These are phyloP conservation scores for Apiotrichum gracile DNA, from an alignment of 1,284 basidiomycete genomes.

Conservation along the genomic window DNA sequence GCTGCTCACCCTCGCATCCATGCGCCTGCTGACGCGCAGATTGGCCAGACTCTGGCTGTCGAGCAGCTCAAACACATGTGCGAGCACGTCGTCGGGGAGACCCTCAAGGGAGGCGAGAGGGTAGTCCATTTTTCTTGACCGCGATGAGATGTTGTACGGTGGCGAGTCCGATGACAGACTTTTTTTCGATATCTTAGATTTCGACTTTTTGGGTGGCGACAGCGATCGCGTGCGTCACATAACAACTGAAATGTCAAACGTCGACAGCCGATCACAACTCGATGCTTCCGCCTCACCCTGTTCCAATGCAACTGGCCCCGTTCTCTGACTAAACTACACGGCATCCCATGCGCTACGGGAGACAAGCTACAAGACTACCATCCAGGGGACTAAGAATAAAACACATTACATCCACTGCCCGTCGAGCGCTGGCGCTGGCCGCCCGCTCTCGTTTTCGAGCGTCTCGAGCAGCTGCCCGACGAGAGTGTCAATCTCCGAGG, in stretches of 20 bases:
- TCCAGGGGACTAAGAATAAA: background rate
- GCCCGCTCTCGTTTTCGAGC: slow-evolving; percentile 21
- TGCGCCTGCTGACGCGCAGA: slow-evolving; percentile 12
- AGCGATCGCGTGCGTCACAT: too few relatives aligned
- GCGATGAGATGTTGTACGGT: too few relatives aligned
- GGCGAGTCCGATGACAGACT: too few relatives aligned
- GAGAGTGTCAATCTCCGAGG: slow-evolving; percentile 75
- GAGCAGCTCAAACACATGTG: slow-evolving; percentile 24
- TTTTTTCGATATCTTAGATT: too few relatives aligned
- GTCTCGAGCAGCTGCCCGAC: slow-evolving; percentile 59
- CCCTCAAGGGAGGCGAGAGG: slow-evolving; percentile 20
- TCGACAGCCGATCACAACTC: too few relatives aligned
- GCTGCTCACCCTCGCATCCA: slow-evolving; percentile 22
- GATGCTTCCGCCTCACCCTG: background rate
- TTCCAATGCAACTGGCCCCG: background rate
- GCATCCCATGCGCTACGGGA: background rate
- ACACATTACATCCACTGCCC: background rate
- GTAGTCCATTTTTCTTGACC: too few relatives aligned
- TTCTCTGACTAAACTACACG: background rate
- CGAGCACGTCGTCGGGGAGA: slow-evolving; percentile 37
- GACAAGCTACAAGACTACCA: background rate
- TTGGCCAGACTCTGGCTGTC: slow-evolving; percentile 20
- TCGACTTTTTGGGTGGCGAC: background rate
- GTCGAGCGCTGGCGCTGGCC: background rate
- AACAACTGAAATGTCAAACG: too few relatives aligned